Evolutionary conservation across 2,329 filamentous ascomycete genomes (phyloP).

Genomic region (Botryosphaeria dothidea): DNA sequence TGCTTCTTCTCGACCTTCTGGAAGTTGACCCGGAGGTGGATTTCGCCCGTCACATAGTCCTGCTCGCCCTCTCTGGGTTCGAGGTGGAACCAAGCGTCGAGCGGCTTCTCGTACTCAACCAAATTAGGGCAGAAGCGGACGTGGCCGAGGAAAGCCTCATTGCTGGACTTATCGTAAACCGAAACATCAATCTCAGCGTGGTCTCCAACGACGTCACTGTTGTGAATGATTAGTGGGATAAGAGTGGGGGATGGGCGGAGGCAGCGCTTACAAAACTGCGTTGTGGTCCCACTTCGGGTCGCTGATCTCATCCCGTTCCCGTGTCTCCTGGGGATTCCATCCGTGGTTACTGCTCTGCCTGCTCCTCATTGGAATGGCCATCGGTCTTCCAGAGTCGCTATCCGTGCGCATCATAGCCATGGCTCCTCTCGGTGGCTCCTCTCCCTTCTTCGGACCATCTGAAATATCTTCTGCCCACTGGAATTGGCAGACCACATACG

Average conservation of each 20-base stretch:
- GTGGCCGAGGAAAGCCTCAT: conserved; percentile 90
- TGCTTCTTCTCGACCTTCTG: conserved; percentile 86
- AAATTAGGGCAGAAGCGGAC: conserved; percentile 76
- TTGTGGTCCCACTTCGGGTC: conserved; percentile 96
- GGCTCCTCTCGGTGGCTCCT: conserved; percentile 45
- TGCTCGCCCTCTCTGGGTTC: conserved; percentile 79
- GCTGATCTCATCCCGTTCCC: conserved; percentile 66
- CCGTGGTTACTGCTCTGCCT: conserved; percentile 96
- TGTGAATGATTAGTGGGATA: conserved; percentile 25
- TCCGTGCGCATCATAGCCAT: conserved; percentile 64
- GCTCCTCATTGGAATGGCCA: conserved; percentile 96
- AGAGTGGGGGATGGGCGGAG: neutral
- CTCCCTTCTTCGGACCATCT: conserved; percentile 70
- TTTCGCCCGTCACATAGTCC: conserved; percentile 76
- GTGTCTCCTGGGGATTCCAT: conserved; percentile 56
- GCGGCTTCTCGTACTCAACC: conserved; percentile 66
- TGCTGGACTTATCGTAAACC: conserved; percentile 82
- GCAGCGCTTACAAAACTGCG: conserved; percentile 78
- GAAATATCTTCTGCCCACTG: conserved; percentile 97
- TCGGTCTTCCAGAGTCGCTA: conserved; percentile 79
- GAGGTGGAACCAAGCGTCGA: conserved; percentile 84
- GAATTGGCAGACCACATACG: conserved; percentile 95
- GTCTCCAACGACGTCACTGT: conserved; percentile 87
- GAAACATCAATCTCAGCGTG: conserved; percentile 90
- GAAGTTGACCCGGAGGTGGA: conserved; percentile 83